A percentile compares a stretch with the other conserved stretches of the same genome.
phyloP scores from a whole-genome alignment of 2,329 filamentous ascomycete species.

The Pyrenophora teres region DNA sequence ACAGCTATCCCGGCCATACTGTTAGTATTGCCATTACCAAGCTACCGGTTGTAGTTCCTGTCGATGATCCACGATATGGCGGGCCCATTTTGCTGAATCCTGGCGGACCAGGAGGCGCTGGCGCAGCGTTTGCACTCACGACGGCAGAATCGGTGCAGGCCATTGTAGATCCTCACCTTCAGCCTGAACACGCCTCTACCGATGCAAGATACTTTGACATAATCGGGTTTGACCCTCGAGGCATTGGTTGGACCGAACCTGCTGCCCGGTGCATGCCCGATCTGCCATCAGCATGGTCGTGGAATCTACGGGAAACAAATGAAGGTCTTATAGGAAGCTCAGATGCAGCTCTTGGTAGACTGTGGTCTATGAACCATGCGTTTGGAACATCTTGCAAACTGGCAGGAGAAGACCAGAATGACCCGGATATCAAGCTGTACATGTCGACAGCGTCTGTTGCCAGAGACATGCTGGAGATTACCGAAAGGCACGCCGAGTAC shows the following conservation, averaged over 20 bases:
- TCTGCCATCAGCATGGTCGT: conserved; percentile 38
- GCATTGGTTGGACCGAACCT: conserved; percentile 46
- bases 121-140: conserved; percentile 38
- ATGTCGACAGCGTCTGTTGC: conserved; percentile 55
- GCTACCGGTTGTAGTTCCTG: conserved; percentile 41
- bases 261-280: conserved; percentile 43
- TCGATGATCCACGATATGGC: conserved; percentile 47
- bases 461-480: conserved; percentile 56
- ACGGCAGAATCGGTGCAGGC: conserved; percentile 32
- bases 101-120: conserved; percentile 52
- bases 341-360: conserved; percentile 49
- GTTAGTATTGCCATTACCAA: conserved; percentile 42
- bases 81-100: conserved; percentile 52
- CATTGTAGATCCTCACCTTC: conserved; percentile 33
- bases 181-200: conserved; percentile 11
- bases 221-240: conserved; percentile 53
- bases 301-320: conserved; percentile 43
- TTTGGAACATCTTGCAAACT: conserved; percentile 38
- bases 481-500: conserved; percentile 51
- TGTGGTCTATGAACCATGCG: conserved; percentile 50
- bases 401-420: conserved; percentile 30
- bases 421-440: conserved; percentile 49
- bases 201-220: conserved; percentile 50
- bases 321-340: conserved; percentile 50
- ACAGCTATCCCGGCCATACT: conserved; percentile 33